Base-by-base conservation (phyloP, 805 yeast genomes). In the Tetrapisispora namnaoensis region DNA sequence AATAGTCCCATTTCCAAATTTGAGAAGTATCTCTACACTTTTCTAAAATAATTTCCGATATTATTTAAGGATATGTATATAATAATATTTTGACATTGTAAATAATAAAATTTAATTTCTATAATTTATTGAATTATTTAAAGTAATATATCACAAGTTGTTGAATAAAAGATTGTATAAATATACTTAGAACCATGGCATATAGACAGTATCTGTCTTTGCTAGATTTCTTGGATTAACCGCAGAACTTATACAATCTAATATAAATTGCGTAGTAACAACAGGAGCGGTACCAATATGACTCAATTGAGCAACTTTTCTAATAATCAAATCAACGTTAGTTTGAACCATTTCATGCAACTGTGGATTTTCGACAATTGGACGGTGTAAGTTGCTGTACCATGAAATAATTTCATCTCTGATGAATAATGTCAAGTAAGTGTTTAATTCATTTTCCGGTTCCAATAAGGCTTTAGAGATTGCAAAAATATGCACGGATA, bases 361-460 rank as follows among this genome's bases (percentile, higher is more conserved):
- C 57, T 86, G 95, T 44, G 83, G 82, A 55, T 86, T 95, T 56
- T 83, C 91, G 1, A 88, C 89, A 35, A 84, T 73, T 11, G 93
- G 80, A 50, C 89, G 78, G 60, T 89, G 96, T 58, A 83, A 80
- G 62, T 86, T 95, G 37, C 90, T 80, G 65, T 83, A 90, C 98
- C 97, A 91, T 0, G 96, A 82, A 46, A 90, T 80, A 17, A 91
- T 85, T 67, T 93, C 99, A 68, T 93, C 99, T 50, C 98, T 80
- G 20, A 95, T 95, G 69, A 93, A 91, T 55, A 93, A 73, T n/a
- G 95, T 86, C 68, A 93, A 70, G 66, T 85, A 89, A 53, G 89
- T 95, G 59, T 86, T 95, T 65, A 93, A 73, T 56, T 91, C 96
- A 53, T 87, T 86, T 57, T 89, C 96, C 1, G 96, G 95, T 59